Evolutionary conservation across 495 filamentous ascomycete genomes (phyloP), one percentile per base, ranked within the genome.

Genomic region (Trichoderma gamsii): DNA sequence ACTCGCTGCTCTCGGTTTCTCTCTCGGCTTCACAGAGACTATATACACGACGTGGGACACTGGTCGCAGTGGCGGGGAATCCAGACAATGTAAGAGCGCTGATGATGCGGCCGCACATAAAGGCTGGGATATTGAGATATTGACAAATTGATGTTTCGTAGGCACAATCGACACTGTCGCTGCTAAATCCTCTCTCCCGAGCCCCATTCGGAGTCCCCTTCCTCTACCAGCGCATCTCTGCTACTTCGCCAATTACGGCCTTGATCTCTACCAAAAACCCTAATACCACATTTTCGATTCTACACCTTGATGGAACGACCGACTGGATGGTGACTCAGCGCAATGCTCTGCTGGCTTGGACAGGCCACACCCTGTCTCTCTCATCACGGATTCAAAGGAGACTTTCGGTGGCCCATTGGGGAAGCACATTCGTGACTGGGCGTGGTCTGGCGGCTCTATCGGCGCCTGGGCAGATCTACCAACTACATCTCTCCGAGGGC

Each of bases 251-350:
- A 3, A 86, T 97, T 69, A 93, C 89, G 8, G 91, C 91, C 41
- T 80, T 98, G 68, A 88, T 99, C 66, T 90, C 91, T 27, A 91
- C 93, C 41, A 95, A 92, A 76, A 90, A 92, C 3, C 87, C 90
- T 7, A 83, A 86, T 63, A 92, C 93, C 0, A 93, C 92, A 11
- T 93, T 99, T 72, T 87, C 88, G 23, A 87, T 96, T 21, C 82
- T 99, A 21, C 87, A 93, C 72, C 86, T 99, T 44, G 91, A 99
- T 82, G 95, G 95, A 38, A 91, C 92, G n/a, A 85, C 90, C 68
- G 95, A 99, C 80, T 99, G 96, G 95, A 92, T 94, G 83, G 79
- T 99, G 35, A 83, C 90, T 13, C 93, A 97, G 75, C 82, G 91
- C 65, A 87, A 89, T 69, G 92, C 91, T 11, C 82, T 99, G 67